Evolutionary conservation across 2,329 filamentous ascomycete genomes (phyloP).

Genomic region (Tolypocladium album): DNA sequence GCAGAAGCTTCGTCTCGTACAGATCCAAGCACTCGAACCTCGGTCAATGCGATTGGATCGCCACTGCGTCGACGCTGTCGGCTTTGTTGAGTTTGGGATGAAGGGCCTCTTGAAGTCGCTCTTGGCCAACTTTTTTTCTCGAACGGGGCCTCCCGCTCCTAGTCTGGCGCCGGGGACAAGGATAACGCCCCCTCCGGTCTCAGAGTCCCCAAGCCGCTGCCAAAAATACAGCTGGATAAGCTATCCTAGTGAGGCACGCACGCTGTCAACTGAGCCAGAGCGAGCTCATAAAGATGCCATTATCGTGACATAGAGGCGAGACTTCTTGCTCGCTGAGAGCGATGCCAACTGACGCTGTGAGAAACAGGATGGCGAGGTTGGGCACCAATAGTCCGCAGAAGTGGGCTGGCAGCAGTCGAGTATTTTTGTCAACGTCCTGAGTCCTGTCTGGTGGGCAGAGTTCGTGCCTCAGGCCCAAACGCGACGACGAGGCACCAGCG

Average conservation of each 20-base stretch:
- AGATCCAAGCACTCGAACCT: background rate
- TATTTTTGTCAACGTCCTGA: background rate
- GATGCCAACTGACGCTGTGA: background rate
- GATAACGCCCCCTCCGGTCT: background rate
- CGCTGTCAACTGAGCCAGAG: background rate
- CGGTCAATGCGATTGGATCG: background rate
- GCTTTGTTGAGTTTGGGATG: background rate
- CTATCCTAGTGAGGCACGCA: background rate
- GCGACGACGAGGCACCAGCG: constrained; percentile 16
- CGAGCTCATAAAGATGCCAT: background rate
- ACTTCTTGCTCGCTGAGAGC: background rate
- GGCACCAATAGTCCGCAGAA: background rate
- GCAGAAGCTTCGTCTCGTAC: background rate
- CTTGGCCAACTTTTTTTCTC: background rate
- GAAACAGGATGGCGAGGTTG: background rate
- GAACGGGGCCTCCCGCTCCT: background rate
- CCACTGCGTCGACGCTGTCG: background rate
- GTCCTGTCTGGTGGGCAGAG: background rate
- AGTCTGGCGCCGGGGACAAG: background rate
- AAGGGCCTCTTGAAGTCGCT: background rate
- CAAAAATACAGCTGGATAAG: background rate
- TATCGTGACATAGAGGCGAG: background rate
- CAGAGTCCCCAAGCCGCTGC: background rate
- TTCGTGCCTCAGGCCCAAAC: constrained; percentile 21
- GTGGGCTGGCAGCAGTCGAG: background rate